phyloP scores from a whole-genome alignment of 2,329 filamentous ascomycete genomes.

The Cucurbitaria berberidis region DNA sequence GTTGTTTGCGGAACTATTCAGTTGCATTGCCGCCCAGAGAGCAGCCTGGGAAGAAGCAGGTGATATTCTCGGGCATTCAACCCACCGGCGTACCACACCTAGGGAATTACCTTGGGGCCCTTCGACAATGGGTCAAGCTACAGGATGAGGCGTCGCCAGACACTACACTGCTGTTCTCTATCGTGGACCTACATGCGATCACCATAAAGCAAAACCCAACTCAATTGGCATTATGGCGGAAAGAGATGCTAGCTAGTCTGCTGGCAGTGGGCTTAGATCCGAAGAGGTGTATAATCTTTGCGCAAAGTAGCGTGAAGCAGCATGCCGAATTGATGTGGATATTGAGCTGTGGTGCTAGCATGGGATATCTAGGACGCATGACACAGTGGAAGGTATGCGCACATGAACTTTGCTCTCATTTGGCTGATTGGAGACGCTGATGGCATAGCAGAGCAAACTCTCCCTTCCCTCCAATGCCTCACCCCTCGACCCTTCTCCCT shows the following conservation, averaged over 20 bases:
- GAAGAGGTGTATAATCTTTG: conserved; percentile 77
- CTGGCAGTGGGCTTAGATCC: conserved; percentile 85
- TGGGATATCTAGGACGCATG: conserved; percentile 96
- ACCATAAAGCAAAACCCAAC: conserved; percentile 71
- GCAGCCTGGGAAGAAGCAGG: conserved; percentile 14
- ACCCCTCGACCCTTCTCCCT: conserved; percentile 59
- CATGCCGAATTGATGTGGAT: conserved; percentile 98
- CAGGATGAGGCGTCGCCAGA: conserved; percentile 67
- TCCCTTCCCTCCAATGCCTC: conserved; percentile 65
- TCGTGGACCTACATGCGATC: conserved; percentile 94
- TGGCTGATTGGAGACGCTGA: not conserved
- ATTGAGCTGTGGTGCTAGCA: conserved; percentile 85
- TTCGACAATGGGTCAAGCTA: conserved; percentile 83
- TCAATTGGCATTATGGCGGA: conserved; percentile 68
- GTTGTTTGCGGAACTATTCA: conserved; percentile 14
- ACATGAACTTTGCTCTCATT: not conserved
- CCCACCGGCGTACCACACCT: conserved; percentile 93
- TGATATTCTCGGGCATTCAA: conserved; percentile 94
- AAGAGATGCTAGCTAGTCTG: conserved; percentile 78
- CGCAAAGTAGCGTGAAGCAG: conserved; percentile 76
- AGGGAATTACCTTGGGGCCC: conserved; percentile 91
- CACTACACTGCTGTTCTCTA: conserved; percentile 77
- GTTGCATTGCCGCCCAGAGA: not conserved
- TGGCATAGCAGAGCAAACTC: conserved; percentile 66
- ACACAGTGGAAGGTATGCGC: conserved; percentile 92